Percentiles rank a stretch among this genome's conserved stretches.
Conservation (phyloP, 148 eudicot genomes). For the Camellia sinensis region DNA sequence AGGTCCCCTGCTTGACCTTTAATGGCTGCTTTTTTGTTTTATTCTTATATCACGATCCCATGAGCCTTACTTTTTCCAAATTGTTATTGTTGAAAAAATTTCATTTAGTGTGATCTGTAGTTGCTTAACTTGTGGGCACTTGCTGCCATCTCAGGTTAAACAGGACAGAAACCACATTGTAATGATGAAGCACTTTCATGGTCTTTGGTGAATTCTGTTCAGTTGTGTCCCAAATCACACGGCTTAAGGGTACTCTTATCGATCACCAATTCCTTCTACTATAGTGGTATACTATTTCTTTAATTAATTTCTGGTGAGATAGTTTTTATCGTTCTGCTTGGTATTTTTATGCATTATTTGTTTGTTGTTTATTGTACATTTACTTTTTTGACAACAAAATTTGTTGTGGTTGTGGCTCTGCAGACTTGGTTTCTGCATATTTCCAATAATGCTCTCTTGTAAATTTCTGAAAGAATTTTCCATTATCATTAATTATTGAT, state of each 20-base stretch:
- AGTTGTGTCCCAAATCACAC: slow-evolving; percentile 1
- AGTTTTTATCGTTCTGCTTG: too few species aligned
- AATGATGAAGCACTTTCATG: background rate
- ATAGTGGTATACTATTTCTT: background rate
- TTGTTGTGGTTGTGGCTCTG: slow-evolving; percentile 1
- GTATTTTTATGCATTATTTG: too few species aligned
- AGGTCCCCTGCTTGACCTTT: too few species aligned
- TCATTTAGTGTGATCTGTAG: background rate
- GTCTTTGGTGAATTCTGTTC: background rate
- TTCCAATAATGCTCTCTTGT: background rate
- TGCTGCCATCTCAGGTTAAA: slow-evolving; percentile 7
- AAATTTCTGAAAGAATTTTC: background rate
- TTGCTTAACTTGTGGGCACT: background rate
- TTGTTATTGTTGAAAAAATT: background rate
- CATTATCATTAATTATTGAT: background rate
- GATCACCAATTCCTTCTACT: background rate
- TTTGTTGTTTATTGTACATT: background rate
- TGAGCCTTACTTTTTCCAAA: background rate
- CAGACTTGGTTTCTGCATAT: slow-evolving; percentile 3
- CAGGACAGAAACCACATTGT: background rate
- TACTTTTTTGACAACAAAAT: background rate
- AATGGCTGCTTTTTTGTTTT: background rate
- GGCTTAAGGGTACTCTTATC: background rate
- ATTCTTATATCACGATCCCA: slow-evolving; percentile 2
- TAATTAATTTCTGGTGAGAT: too few species aligned